Conservation (phyloP, 768 basidiomycete species). For the Lentinula raphanica region DNA sequence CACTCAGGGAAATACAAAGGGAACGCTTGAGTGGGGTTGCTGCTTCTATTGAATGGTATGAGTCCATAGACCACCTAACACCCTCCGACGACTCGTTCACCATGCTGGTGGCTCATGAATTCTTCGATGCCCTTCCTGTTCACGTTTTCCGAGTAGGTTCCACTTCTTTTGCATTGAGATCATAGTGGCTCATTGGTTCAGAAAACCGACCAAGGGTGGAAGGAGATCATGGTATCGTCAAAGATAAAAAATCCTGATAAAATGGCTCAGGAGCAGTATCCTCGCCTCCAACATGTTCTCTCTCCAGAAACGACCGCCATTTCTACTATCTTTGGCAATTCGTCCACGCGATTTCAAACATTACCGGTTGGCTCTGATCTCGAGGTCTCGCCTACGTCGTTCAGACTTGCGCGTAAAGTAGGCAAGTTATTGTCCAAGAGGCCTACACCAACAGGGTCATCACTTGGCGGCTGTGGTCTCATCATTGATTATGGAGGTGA, state of each 20-base stretch:
- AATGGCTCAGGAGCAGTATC: conserved; percentile 60
- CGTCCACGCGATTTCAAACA: conserved; percentile 65
- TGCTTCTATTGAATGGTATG: conserved; percentile 59
- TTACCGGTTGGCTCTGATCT: conserved; percentile 68
- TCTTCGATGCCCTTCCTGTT: conserved; percentile 94
- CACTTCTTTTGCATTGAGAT: neutral
- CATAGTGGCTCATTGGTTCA: conserved; percentile 20
- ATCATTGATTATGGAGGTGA: conserved; percentile 88
- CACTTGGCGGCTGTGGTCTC: conserved; percentile 56
- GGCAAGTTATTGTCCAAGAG: conserved; percentile 49
- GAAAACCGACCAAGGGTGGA: conserved; percentile 79
- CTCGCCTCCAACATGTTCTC: conserved; percentile 33
- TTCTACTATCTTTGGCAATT: conserved; percentile 50
- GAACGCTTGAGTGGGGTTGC: conserved; percentile 35
- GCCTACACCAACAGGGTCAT: conserved; percentile 2
- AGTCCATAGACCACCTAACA: conserved; percentile 64
- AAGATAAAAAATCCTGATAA: conserved; percentile 21
- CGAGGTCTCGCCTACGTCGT: conserved; percentile 75
- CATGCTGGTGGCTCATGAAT: conserved; percentile 91
- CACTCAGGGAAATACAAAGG: conserved; percentile 63
- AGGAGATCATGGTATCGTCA: conserved; percentile 67
- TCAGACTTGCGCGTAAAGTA: conserved; percentile 60
- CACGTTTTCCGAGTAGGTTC: conserved; percentile 74
- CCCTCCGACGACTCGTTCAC: conserved; percentile 54
- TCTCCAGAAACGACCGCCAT: conserved; percentile 40